These are phyloP conservation scores for Moesziomyces parantarcticus DNA, from an alignment of 1,284 basidiomycete species.

Conservation along the genomic window DNA sequence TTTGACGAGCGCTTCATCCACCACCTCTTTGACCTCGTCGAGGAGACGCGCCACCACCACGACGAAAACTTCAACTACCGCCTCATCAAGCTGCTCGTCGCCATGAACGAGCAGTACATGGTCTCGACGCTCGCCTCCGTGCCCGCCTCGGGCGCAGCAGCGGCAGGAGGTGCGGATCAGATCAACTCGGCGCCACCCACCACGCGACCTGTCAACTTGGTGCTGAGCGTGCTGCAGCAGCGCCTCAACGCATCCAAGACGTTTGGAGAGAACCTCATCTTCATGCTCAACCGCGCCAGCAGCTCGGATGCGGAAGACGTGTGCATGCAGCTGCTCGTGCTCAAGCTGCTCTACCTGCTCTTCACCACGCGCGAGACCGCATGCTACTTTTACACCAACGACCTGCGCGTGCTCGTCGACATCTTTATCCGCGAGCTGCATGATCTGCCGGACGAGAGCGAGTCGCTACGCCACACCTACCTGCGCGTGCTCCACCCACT, in stretches of 20 bases:
- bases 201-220: slow-evolving; percentile 74
- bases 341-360: slow-evolving; percentile 93
- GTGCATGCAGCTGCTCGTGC: slow-evolving; percentile 91
- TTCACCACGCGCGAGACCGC: slow-evolving; percentile 93
- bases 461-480: slow-evolving; percentile 96
- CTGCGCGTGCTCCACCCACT: slow-evolving; percentile 95
- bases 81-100: slow-evolving; percentile 67
- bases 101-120: slow-evolving; percentile 99
- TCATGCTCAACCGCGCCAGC: slow-evolving; percentile 91
- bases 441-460: slow-evolving; percentile 90
- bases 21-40: slow-evolving; percentile 90
- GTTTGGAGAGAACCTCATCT: slow-evolving; percentile 97
- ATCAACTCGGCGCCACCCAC: slow-evolving; percentile 26
- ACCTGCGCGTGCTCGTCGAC: slow-evolving; percentile 92
- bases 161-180: slow-evolving; percentile 9
- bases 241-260: slow-evolving; percentile 87
- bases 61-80: slow-evolving; percentile 74
- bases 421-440: slow-evolving; percentile 92
- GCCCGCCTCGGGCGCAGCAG: slow-evolving; percentile 49
- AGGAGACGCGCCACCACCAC: slow-evolving; percentile 84
- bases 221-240: slow-evolving; percentile 83
- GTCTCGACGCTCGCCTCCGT: slow-evolving; percentile 73
- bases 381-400: slow-evolving; percentile 98
- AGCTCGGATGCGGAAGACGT: slow-evolving; percentile 77
- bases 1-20: slow-evolving; percentile 85